phyloP scores from a whole-genome alignment of 169 alveolate genomes.

The Plasmodium knowlesi region DNA sequence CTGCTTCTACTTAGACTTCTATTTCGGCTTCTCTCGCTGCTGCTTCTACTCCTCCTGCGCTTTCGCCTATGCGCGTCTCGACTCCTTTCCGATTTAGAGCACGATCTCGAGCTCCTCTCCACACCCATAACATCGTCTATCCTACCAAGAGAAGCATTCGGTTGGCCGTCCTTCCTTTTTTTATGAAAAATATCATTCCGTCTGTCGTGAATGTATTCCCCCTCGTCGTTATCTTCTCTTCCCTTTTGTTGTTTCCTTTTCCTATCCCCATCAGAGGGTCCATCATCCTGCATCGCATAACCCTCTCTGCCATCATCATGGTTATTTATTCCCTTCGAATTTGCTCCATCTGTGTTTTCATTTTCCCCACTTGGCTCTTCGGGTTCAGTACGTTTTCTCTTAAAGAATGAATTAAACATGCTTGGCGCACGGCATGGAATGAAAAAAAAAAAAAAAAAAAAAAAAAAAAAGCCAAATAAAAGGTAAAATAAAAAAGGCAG shows the following conservation, averaged over 20 bases:
- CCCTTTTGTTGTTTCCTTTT: not conserved
- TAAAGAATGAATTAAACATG: slow-evolving; percentile 25
- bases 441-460: not conserved
- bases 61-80: slow-evolving; percentile 3
- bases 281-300: not conserved
- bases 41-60: not conserved
- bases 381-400: not conserved
- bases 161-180: not conserved
- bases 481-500: not conserved
- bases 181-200: not conserved
- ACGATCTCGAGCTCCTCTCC: not conserved
- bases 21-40: slow-evolving; percentile 11
- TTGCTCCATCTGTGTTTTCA: not conserved
- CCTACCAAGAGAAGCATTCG: not conserved
- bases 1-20: slow-evolving; percentile 72
- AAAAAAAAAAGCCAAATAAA: not conserved
- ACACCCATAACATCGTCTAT: not conserved
- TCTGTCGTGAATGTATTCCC: not conserved
- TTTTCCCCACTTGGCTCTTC: not conserved
- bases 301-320: not conserved
- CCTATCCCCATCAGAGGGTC: not conserved
- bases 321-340: not conserved
- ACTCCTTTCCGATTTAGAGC: not conserved
- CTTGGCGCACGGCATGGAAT: not conserved
- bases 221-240: not conserved